A percentile compares a stretch with the other conserved stretches of the same genome.
Evolutionary conservation across 257 asterid genomes (phyloP).

Genomic region (Striga asiatica): DNA sequence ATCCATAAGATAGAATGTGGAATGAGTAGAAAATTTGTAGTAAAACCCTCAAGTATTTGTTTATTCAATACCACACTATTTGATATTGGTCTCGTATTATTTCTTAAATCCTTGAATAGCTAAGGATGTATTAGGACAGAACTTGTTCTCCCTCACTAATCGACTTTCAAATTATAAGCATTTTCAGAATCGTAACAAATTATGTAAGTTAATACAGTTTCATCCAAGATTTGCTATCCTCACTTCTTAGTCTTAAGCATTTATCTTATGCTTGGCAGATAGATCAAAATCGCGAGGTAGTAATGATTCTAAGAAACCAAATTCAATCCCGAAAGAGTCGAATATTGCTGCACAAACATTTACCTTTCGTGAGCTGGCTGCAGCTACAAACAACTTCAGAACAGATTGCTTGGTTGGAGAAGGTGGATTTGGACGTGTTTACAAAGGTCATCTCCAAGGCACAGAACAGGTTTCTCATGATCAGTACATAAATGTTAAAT

Average conservation of each 20-base stretch:
- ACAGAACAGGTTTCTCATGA: conserved; percentile 65
- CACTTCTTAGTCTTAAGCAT: not conserved
- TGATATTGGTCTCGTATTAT: too few relatives aligned
- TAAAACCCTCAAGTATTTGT: not conserved
- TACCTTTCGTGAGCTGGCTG: conserved; percentile 81
- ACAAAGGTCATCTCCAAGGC: conserved; percentile 65
- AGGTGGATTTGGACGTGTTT: conserved; percentile 97
- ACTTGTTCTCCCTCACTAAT: not conserved
- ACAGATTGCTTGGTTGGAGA: conserved; percentile 74
- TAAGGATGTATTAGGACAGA: too few relatives aligned
- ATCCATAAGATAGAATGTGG: not conserved
- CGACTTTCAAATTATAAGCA: not conserved
- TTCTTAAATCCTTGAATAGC: too few relatives aligned
- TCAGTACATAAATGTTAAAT: not conserved
- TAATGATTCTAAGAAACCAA: conserved; percentile 63
- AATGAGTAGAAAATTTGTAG: too few relatives aligned
- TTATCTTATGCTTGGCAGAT: conserved; percentile 29
- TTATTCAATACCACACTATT: not conserved
- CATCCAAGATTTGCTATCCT: too few relatives aligned
- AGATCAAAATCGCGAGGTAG: conserved; percentile 46
- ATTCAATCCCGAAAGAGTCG: conserved; percentile 47
- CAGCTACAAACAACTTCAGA: conserved; percentile 76
- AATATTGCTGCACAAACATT: conserved; percentile 82
- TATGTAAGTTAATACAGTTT: too few relatives aligned
- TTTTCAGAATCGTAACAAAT: not conserved